phyloP scores from a whole-genome alignment of 352 stramenopile genomes.

The Phytophthora sojae region DNA sequence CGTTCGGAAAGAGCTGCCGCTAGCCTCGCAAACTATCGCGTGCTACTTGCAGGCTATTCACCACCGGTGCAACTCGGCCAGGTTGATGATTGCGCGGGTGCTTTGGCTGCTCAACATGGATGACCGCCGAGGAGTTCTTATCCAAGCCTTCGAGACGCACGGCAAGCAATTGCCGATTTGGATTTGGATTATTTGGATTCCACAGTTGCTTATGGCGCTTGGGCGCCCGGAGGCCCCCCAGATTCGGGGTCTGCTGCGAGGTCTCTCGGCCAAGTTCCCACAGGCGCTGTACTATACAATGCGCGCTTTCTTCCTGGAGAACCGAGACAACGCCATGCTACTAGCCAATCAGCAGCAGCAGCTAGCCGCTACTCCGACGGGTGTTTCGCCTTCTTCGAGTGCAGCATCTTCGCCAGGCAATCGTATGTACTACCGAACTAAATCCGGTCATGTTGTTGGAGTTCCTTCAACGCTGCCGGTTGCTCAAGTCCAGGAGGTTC shows the following conservation, averaged over 20 bases:
- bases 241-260: constrained; percentile 84
- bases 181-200: constrained; percentile 99
- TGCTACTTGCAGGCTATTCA: constrained; percentile 95
- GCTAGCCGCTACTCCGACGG: constrained; percentile 19
- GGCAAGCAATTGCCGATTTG: constrained; percentile 96
- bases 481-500: constrained; percentile 73
- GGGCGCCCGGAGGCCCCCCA: constrained; percentile 92
- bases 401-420: constrained; percentile 27
- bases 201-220: constrained; percentile 96
- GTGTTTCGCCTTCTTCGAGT: constrained; percentile 36
- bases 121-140: constrained; percentile 73
- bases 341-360: constrained; percentile 47
- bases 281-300: constrained; percentile 99
- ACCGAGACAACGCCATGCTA: constrained; percentile 91
- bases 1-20: constrained; percentile 72
- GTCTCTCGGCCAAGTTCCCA: constrained; percentile 94
- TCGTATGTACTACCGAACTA: constrained; percentile 81
- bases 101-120: constrained; percentile 93
- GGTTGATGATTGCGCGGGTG: constrained; percentile 92
- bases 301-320: constrained; percentile 98
- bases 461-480: constrained; percentile 66
- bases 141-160: constrained; percentile 94
- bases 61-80: constrained; percentile 88
- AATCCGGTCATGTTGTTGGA: constrained; percentile 80
- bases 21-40: constrained; percentile 91